Evolutionary conservation across 2,329 filamentous ascomycete species (phyloP), one percentile per base, ranked within the genome.

Genomic region (Ceratocystis alfenasii): DNA sequence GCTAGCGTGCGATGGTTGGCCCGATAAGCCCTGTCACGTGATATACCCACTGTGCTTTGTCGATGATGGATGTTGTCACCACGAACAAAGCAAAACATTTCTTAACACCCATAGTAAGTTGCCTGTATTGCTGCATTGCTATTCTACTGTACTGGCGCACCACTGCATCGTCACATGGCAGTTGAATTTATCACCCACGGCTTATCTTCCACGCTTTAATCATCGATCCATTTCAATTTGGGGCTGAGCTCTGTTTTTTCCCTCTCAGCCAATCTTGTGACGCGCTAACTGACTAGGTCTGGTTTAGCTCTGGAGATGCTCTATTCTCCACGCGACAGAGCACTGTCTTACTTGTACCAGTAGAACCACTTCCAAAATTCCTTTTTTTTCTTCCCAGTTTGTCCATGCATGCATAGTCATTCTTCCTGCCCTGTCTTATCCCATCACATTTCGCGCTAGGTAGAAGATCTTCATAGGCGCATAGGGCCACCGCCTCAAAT

Each of bases 1-100:
- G 57, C 62, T 30, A 65, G 33, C 12, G 5, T 6, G 25, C 41
- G 17, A 5, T 33, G 46, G 63, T 67, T 59, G 28, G 30, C 12
- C 7, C 17, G 57, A 67, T 67, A 65, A 60, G 7, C 25, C 36
- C 7, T 6, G 33, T 48, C 53, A 65, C 30, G 63, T 65, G 63
- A 50, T 22, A 8, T 3, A 20, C 3, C 22, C n/a, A n/a, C 46
- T 5, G 10, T 4, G 46, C n/a, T 6, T 20, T n/a, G 22, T 50
- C 46, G 22, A n/a, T 22, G 46, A 7, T 8, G 3, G 15, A 20
- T 50, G 46, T n/a, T 22, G 22, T 20, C n/a, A 50, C 36, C 36
- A 41, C 36, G 10, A 41, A 41, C 2, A 4, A 4, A 12, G 36
- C 36, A 41, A 41, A 41, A 41, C 36, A 41, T 41, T 41, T 41